Conservation (phyloP, 2,329 filamentous ascomycete genomes). For the Diaporthe ilicicola region DNA sequence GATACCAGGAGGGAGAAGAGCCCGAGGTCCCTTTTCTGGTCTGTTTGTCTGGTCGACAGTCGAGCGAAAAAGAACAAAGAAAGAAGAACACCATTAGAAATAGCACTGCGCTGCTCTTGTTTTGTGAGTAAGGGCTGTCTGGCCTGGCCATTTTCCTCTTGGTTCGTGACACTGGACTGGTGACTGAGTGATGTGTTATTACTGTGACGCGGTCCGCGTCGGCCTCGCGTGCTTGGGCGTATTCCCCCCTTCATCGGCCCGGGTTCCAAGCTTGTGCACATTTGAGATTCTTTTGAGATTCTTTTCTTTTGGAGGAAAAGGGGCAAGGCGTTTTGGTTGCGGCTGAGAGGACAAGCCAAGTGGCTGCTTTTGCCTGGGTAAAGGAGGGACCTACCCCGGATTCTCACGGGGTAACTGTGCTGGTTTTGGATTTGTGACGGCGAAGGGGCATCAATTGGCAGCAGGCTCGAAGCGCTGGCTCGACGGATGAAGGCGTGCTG, state of each 20-base stretch:
- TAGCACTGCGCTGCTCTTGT: neutral
- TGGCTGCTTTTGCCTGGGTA: neutral
- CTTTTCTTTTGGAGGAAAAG: no score
- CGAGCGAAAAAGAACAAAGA: slow-evolving; percentile 9
- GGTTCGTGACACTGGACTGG: neutral
- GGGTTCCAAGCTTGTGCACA: neutral
- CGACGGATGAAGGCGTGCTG: neutral
- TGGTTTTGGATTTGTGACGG: neutral
- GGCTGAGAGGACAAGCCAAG: neutral
- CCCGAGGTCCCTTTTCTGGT: neutral
- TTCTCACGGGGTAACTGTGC: neutral
- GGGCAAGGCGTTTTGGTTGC: no score
- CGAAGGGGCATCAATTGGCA: neutral
- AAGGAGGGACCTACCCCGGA: neutral
- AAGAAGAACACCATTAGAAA: slow-evolving; percentile 12
- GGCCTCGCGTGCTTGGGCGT: neutral
- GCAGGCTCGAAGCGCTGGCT: neutral
- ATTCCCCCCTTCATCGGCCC: neutral
- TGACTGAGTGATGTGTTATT: neutral
- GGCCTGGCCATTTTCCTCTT: neutral
- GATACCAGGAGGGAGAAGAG: neutral
- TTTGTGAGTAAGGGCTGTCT: neutral
- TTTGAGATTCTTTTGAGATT: no score
- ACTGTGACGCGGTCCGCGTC: neutral
- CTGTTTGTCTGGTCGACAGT: neutral